Evolutionary conservation across 306 rosid genomes (phyloP).

Genomic region (Rosa chinensis): DNA sequence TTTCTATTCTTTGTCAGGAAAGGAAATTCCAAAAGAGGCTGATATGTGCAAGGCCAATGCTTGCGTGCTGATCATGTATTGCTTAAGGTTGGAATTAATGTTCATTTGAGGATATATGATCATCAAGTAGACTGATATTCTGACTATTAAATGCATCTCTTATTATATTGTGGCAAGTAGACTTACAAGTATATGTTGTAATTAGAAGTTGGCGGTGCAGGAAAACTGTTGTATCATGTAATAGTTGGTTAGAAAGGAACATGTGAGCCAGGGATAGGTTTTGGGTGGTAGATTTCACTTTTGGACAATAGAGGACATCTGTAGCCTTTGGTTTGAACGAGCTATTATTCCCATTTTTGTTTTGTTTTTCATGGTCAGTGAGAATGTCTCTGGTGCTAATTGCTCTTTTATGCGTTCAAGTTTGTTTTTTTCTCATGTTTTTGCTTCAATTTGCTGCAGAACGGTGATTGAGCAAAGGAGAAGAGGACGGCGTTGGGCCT

Average conservation of each 20-base stretch:
- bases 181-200: background rate
- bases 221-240: background rate
- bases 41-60: conserved; percentile 56
- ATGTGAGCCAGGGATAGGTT: background rate
- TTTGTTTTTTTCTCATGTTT: no score
- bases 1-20: conserved; percentile 48
- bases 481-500: no score
- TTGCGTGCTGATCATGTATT: conserved; percentile 75
- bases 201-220: background rate
- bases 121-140: background rate
- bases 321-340: no score
- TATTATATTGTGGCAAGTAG: background rate
- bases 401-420: no score
- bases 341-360: no score
- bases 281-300: background rate
- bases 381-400: no score
- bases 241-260: background rate
- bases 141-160: background rate
- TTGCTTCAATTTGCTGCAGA: no score
- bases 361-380: no score
- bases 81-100: conserved; percentile 52
- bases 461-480: no score
- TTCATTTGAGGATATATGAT: conserved; percentile 1
- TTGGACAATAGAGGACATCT: no score
- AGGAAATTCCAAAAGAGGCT: conserved; percentile 64